phyloP scores from a whole-genome alignment of 106 monocot genomes.

The Dendrobium officinale region DNA sequence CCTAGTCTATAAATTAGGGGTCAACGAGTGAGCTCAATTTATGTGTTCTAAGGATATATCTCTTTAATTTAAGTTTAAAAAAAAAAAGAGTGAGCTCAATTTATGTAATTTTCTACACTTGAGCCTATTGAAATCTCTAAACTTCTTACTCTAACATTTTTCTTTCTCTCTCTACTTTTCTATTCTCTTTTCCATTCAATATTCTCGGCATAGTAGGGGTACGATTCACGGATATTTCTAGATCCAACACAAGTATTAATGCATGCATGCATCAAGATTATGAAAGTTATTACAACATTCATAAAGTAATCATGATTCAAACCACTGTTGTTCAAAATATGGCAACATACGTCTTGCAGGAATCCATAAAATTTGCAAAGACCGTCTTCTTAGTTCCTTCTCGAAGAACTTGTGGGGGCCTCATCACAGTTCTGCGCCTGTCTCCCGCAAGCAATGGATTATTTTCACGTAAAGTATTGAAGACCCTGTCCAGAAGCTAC shows the following conservation, averaged over 20 bases:
- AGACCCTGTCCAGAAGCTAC: conserved; percentile 86
- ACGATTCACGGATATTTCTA: no score
- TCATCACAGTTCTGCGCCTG: conserved; percentile 83
- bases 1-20: no score
- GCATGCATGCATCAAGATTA: background rate
- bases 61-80: no score
- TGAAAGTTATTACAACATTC: background rate
- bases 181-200: no score
- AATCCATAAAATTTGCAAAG: conserved; percentile 96
- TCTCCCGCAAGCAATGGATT: conserved; percentile 96
- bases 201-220: no score
- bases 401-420: conserved; percentile 92
- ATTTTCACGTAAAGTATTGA: conserved; percentile 82
- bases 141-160: no score
- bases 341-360: conserved; percentile 68
- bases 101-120: no score
- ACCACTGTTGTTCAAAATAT: background rate
- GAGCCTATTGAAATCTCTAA: no score
- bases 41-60: no score
- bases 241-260: background rate
- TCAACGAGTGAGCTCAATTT: no score
- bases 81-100: no score
- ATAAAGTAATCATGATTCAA: background rate
- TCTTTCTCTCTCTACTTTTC: no score
- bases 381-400: conserved; percentile 98